These are phyloP conservation scores for Rhododendron mucronatum DNA, from an alignment of 148 eudicot species.

Conservation along the genomic window DNA sequence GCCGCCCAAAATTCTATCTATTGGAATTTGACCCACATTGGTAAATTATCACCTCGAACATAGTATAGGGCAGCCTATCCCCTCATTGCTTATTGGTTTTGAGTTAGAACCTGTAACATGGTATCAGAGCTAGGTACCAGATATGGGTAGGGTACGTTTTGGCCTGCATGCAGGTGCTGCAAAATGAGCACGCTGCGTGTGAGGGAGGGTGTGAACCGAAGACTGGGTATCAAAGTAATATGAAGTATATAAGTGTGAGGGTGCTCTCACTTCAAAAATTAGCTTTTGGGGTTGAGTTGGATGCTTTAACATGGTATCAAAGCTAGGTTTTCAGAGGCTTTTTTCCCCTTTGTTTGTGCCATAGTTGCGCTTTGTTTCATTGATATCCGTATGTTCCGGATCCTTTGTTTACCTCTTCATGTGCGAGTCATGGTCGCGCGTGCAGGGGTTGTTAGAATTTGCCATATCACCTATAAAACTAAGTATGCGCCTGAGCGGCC, in stretches of 20 bases:
- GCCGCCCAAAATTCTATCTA: neutral
- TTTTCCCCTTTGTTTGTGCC: neutral
- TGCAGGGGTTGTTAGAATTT: neutral
- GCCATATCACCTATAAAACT: neutral
- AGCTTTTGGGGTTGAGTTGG: neutral
- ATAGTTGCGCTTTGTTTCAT: neutral
- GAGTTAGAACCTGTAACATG: neutral
- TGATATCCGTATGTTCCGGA: too few relatives aligned
- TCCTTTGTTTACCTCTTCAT: neutral
- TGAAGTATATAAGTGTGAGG: neutral
- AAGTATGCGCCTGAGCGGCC: neutral
- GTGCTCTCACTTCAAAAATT: neutral
- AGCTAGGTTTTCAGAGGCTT: neutral
- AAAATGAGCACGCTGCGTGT: too few relatives aligned
- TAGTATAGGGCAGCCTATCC: neutral
- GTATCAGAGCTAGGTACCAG: neutral
- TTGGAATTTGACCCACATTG: neutral
- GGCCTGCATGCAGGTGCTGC: too few relatives aligned
- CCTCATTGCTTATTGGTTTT: neutral
- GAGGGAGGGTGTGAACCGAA: neutral
- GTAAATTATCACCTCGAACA: neutral
- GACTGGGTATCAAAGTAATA: neutral
- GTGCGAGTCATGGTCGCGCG: neutral
- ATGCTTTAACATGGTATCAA: neutral
- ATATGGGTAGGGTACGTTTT: too few relatives aligned